phyloP scores from a whole-genome alignment of 352 stramenopile genomes.

The Phytophthora aleatoria region DNA sequence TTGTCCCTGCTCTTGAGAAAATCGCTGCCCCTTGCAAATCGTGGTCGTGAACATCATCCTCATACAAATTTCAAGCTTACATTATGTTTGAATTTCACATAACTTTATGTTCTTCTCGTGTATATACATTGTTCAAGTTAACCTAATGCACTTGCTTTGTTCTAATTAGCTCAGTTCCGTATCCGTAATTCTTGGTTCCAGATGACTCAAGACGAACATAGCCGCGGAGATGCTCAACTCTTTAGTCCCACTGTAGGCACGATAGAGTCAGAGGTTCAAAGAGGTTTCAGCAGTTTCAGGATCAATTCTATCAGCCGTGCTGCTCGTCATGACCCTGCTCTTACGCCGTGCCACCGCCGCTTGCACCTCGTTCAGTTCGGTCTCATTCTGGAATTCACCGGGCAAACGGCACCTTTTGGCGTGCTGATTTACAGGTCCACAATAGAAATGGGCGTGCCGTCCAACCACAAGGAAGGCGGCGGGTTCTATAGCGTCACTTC shows the following conservation, averaged over 20 bases:
- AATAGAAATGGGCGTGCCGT: slow-evolving; percentile 28
- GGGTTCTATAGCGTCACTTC: slow-evolving; percentile 34
- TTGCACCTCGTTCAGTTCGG: slow-evolving; percentile 14
- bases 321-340: slow-evolving; percentile 10
- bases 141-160: not conserved
- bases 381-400: slow-evolving; percentile 35
- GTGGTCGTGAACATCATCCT: not conserved
- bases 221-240: slow-evolving; percentile 8
- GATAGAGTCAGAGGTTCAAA: slow-evolving; percentile 28
- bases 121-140: not conserved
- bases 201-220: slow-evolving; percentile 9
- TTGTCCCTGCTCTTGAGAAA: slow-evolving; percentile 15
- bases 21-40: slow-evolving; percentile 16
- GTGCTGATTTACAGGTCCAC: slow-evolving; percentile 5
- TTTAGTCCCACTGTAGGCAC: slow-evolving; percentile 16
- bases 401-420: slow-evolving; percentile 23
- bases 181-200: slow-evolving; percentile 20
- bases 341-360: slow-evolving; percentile 11
- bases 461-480: slow-evolving; percentile 37
- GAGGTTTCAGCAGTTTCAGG: slow-evolving; percentile 31
- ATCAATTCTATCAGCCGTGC: slow-evolving; percentile 22
- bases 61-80: not conserved
- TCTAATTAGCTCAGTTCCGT: slow-evolving; percentile 9
- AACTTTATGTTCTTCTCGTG: not conserved
- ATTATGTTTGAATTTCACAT: not conserved